phyloP scores from a whole-genome alignment of 495 filamentous ascomycete species.

The Aspergillus heteromorphus region DNA sequence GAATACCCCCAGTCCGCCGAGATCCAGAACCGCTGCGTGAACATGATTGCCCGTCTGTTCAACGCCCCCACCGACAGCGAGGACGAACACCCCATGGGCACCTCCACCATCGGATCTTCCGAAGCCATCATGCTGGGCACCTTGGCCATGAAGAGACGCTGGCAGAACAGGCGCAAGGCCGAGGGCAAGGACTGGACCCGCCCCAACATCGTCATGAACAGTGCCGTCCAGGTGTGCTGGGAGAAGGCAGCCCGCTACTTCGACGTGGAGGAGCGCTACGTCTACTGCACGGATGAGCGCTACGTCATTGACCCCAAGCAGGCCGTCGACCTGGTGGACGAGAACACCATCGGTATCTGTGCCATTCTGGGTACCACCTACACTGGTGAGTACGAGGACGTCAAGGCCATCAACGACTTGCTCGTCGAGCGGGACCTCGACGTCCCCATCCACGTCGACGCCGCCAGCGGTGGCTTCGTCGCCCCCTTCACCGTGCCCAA shows the following conservation, averaged over 20 bases:
- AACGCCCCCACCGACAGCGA: slow-evolving; percentile 54
- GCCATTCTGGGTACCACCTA: slow-evolving; percentile 86
- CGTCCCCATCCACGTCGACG: slow-evolving; percentile 84
- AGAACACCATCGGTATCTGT: slow-evolving; percentile 95
- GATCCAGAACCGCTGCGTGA: slow-evolving; percentile 82
- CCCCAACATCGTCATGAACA: slow-evolving; percentile 90
- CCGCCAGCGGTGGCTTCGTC: slow-evolving; percentile 85
- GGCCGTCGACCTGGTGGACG: slow-evolving; percentile 78
- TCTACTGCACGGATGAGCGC: slow-evolving; percentile 74
- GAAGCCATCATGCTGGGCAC: slow-evolving; percentile 89
- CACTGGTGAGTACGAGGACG: slow-evolving; percentile 93
- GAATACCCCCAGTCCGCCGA: slow-evolving; percentile 78
- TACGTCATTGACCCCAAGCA: slow-evolving; percentile 83
- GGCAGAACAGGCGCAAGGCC: slow-evolving; percentile 77
- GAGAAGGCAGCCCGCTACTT: slow-evolving; percentile 96
- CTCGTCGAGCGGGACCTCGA: slow-evolving; percentile 65
- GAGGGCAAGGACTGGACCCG: slow-evolving; percentile 66
- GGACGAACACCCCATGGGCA: slow-evolving; percentile 63
- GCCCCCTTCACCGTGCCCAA: slow-evolving; percentile 80
- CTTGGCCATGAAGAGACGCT: slow-evolving; percentile 91
- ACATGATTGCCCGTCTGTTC: slow-evolving; percentile 81
- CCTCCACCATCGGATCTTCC: slow-evolving; percentile 77
- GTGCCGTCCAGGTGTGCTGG: slow-evolving; percentile 93
- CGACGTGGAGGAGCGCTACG: slow-evolving; percentile 83
- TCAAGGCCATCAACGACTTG: slow-evolving; percentile 82